Conservation (phyloP, 768 basidiomycete species). For the Podaxis pistillaris region DNA sequence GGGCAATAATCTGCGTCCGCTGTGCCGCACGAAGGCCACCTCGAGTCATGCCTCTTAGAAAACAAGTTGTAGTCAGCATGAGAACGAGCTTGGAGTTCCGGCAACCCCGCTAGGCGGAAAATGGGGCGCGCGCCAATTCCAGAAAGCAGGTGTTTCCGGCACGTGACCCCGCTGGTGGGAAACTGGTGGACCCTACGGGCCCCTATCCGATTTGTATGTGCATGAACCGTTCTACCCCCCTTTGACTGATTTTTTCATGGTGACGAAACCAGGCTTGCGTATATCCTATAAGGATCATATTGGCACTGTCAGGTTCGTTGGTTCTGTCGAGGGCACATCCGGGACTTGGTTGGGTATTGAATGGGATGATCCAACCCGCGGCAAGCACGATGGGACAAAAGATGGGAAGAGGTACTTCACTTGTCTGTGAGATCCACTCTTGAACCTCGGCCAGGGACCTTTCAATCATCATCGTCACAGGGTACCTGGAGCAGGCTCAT, state of each 20-base stretch:
- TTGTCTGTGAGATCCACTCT: slow-evolving; percentile 55
- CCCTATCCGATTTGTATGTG: slow-evolving; percentile 2
- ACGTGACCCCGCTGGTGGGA: background rate
- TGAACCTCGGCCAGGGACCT: slow-evolving; percentile 17
- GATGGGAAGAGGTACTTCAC: slow-evolving; percentile 77
- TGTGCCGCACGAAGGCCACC: slow-evolving; percentile 31
- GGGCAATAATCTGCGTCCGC: slow-evolving; percentile 43
- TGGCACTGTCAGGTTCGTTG: slow-evolving; percentile 73
- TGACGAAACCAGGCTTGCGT: slow-evolving; percentile 47
- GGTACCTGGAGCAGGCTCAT: slow-evolving; percentile 65
- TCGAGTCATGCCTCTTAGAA: slow-evolving; percentile 41
- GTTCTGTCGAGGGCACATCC: slow-evolving; percentile 56
- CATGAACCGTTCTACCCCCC: slow-evolving; percentile 18
- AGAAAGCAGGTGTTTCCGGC: background rate
- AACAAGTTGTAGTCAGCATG: slow-evolving; percentile 31
- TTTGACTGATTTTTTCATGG: slow-evolving; percentile 27
- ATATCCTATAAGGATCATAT: slow-evolving; percentile 50
- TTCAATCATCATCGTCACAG: slow-evolving; percentile 34
- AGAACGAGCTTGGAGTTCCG: slow-evolving; percentile 14
- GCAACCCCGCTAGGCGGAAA: slow-evolving; percentile 8
- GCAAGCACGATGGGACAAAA: slow-evolving; percentile 85
- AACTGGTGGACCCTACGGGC: background rate
- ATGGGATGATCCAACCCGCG: slow-evolving; percentile 85
- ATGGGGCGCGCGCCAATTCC: background rate
- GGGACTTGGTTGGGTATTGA: slow-evolving; percentile 95